Conservation (phyloP, 2,329 filamentous ascomycete species). For the Neofusicoccum cordaticola region DNA sequence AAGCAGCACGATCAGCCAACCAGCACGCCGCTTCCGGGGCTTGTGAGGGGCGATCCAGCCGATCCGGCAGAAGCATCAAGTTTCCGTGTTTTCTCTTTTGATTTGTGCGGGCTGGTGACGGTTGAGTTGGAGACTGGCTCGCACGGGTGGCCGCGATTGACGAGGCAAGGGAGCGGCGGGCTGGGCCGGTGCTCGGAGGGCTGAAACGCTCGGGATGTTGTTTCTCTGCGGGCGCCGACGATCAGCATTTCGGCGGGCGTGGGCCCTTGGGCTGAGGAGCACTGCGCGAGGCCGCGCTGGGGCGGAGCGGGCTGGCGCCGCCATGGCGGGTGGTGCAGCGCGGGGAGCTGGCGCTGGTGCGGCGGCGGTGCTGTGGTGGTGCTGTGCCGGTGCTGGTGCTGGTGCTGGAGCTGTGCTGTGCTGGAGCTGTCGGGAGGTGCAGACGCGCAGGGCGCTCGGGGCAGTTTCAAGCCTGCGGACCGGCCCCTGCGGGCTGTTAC, state of each 20-base stretch:
- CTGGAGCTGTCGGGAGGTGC: not conserved
- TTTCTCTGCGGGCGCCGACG: not conserved
- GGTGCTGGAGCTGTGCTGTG: too few relatives aligned
- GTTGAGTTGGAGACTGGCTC: not conserved
- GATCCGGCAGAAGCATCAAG: not conserved
- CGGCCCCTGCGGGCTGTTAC: not conserved
- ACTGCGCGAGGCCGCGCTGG: too few relatives aligned
- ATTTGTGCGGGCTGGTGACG: not conserved
- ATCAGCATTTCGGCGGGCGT: slow-evolving; percentile 9
- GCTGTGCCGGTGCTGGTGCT: too few relatives aligned
- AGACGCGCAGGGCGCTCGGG: not conserved
- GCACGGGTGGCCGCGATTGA: too few relatives aligned
- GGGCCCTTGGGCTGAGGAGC: not conserved
- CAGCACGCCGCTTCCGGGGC: slow-evolving; percentile 3
- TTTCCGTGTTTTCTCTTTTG: not conserved
- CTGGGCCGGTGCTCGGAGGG: not conserved
- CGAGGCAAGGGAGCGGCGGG: not conserved
- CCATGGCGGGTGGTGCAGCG: too few relatives aligned
- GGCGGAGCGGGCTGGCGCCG: too few relatives aligned
- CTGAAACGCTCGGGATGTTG: not conserved
- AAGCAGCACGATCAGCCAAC: slow-evolving; percentile 12
- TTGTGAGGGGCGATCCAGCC: slow-evolving; percentile 1
- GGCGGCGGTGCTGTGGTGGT: too few relatives aligned
- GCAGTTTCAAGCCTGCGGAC: not conserved
- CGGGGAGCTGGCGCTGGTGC: too few relatives aligned